phyloP scores from a whole-genome alignment of 768 basidiomycete species.

The Hypsizygus marmoreus region DNA sequence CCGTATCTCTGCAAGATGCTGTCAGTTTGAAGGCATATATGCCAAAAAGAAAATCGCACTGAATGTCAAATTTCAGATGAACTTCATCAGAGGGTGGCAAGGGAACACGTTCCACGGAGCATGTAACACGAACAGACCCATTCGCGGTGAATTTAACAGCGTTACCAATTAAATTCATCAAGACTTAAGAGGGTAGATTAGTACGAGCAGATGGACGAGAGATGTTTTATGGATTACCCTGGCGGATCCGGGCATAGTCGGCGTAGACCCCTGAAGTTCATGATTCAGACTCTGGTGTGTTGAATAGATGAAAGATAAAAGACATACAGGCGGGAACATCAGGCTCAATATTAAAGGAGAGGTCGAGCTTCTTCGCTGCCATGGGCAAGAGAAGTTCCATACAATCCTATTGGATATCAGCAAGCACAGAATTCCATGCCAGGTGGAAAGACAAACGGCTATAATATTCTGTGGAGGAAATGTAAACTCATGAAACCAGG shows the following conservation, averaged over 20 bases:
- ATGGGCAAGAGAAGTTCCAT: conserved; percentile 76
- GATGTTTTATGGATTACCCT: conserved; percentile 50
- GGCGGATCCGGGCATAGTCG: conserved; percentile 73
- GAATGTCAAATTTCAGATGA: conserved; percentile 64
- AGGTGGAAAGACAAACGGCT: conserved; percentile 45
- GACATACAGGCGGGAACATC: conserved; percentile 64
- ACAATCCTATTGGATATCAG: conserved; percentile 52
- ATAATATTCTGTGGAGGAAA: conserved; percentile 52
- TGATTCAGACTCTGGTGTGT: conserved; percentile 1
- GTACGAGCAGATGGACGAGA: too few species aligned
- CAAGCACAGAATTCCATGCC: conserved; percentile 1
- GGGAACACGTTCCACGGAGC: conserved; percentile 48
- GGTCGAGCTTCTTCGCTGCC: conserved; percentile 73
- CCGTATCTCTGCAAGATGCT: conserved; percentile 55
- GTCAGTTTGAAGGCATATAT: conserved; percentile 1
- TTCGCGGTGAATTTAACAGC: conserved; percentile 72
- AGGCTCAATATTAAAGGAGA: conserved; percentile 70
- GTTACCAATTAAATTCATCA: conserved; percentile 80
- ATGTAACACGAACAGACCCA: conserved; percentile 65
- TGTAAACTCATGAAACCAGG: background rate
- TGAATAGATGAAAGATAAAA: background rate
- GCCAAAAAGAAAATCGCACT: conserved; percentile 36
- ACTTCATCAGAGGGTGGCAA: conserved; percentile 43
- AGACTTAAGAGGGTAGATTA: conserved; percentile 41
- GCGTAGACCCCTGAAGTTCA: conserved; percentile 58